These are phyloP conservation scores for Dryas integrifolia DNA, from an alignment of 331 rosid genomes.

Conservation along the genomic window DNA sequence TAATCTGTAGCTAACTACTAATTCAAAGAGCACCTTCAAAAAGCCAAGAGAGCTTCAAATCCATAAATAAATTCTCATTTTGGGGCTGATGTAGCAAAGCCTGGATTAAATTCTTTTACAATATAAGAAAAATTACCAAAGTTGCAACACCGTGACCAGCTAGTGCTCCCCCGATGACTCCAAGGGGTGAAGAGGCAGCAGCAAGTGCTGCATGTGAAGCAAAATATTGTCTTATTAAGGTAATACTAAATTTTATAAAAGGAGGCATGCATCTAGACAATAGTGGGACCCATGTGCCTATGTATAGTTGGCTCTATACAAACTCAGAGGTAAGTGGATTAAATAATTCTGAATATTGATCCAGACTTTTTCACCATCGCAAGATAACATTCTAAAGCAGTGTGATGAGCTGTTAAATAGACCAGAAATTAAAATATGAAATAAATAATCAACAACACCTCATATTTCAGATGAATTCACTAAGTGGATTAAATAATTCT, in stretches of 20 bases:
- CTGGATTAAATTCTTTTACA: not conserved
- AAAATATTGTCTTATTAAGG: constrained; percentile 17
- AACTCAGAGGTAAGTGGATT: not conserved
- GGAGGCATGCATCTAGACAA: not conserved
- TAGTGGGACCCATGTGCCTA: constrained; percentile 1
- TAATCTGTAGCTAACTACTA: not conserved
- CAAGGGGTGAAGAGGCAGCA: constrained; percentile 96
- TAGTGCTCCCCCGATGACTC: constrained; percentile 93
- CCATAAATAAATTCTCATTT: not conserved
- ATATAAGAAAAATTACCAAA: constrained; percentile 49
- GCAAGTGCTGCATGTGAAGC: constrained; percentile 70
- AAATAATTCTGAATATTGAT: not conserved
- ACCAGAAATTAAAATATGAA: not conserved
- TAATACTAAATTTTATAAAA: not conserved
- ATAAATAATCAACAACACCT: not conserved
- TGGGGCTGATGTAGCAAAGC: not conserved
- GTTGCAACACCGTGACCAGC: constrained; percentile 96
- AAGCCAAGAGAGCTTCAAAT: not conserved
- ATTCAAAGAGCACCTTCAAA: constrained; percentile 3
- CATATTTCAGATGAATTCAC: not conserved
- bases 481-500: not conserved
- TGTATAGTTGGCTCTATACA: not conserved
- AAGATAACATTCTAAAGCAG: not conserved
- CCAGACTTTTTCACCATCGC: not conserved
- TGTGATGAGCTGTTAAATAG: not conserved